Conservation (phyloP, 1,284 basidiomycete species). For the Wallemia hederae region DNA sequence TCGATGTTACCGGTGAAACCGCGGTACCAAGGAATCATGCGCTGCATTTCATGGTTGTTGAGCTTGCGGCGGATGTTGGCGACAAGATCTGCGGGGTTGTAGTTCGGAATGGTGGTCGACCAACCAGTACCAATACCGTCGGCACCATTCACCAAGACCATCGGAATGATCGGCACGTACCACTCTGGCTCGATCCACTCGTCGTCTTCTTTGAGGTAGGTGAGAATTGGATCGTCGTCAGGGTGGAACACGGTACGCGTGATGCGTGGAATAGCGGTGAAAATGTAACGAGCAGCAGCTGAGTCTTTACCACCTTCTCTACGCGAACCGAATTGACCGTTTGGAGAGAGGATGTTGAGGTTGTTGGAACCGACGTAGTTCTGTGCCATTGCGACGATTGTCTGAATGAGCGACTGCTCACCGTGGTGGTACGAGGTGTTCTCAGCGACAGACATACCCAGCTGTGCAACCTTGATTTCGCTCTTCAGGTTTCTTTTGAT, state of each 20-base stretch:
- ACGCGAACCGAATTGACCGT: constrained; percentile 61
- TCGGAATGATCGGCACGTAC: constrained; percentile 69
- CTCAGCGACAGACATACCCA: constrained; percentile 79
- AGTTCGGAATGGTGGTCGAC: constrained; percentile 80
- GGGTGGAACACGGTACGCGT: constrained; percentile 55
- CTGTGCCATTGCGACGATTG: constrained; percentile 83
- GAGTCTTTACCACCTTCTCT: constrained; percentile 71
- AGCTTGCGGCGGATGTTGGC: constrained; percentile 63
- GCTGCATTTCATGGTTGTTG: constrained; percentile 49
- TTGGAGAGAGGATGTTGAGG: constrained; percentile 61
- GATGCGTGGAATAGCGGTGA: constrained; percentile 50
- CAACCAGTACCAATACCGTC: constrained; percentile 99
- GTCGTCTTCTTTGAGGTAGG: constrained; percentile 65
- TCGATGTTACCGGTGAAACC: constrained; percentile 77
- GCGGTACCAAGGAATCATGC: constrained; percentile 91
- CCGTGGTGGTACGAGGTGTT: constrained; percentile 94
- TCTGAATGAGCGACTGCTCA: constrained; percentile 53
- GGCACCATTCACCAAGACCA: constrained; percentile 74
- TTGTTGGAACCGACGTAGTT: constrained; percentile 92
- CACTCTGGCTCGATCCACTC: constrained; percentile 72
- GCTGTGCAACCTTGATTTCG: constrained; percentile 88
- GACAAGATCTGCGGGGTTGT: constrained; percentile 75
- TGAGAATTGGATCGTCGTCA: constrained; percentile 58
- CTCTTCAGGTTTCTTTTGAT: constrained; percentile 80
- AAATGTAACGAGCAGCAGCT: constrained; percentile 89